These are phyloP conservation scores for Cylindrotheca closterium DNA, from an alignment of 108 stramenopile species.

Conservation along the genomic window DNA sequence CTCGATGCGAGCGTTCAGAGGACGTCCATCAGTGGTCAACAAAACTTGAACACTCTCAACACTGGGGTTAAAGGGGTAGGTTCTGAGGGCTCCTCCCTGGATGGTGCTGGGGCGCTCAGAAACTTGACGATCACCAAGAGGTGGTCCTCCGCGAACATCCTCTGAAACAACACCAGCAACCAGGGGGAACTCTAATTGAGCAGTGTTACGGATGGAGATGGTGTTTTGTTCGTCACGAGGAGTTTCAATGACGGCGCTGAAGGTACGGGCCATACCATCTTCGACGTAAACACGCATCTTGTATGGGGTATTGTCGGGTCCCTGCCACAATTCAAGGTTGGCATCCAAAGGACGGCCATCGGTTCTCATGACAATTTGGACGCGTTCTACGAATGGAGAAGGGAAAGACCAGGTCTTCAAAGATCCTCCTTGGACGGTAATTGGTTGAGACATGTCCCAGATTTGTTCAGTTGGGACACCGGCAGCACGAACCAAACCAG, in stretches of 20 bases:
- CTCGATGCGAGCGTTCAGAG: slow-evolving; percentile 81
- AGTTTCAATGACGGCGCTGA: slow-evolving; percentile 62
- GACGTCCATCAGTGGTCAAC: slow-evolving; percentile 83
- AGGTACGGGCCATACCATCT: slow-evolving; percentile 74
- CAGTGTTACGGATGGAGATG: slow-evolving; percentile 45
- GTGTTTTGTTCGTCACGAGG: slow-evolving; percentile 70
- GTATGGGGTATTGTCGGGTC: slow-evolving; percentile 79
- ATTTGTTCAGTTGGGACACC: background rate
- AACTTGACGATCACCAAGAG: slow-evolving; percentile 8
- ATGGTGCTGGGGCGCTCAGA: slow-evolving; percentile 52
- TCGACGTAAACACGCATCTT: slow-evolving; percentile 82
- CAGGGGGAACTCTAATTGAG: slow-evolving; percentile 75
- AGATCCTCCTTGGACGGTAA: slow-evolving; percentile 77
- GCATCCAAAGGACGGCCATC: slow-evolving; percentile 87
- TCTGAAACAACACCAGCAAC: slow-evolving; percentile 58
- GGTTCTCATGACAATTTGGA: slow-evolving; percentile 72
- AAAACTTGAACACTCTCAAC: slow-evolving; percentile 68
- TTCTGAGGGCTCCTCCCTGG: slow-evolving; percentile 77
- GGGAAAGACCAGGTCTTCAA: slow-evolving; percentile 74
- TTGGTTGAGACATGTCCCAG: slow-evolving; percentile 44
- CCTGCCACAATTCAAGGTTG: slow-evolving; percentile 77
- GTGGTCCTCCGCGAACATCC: slow-evolving; percentile 27
- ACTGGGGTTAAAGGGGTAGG: slow-evolving; percentile 70
- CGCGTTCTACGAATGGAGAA: slow-evolving; percentile 54
- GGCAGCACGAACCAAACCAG: background rate